Base-by-base conservation (phyloP, 1,139 yeast genomes). In the Eremothecium coryli region DNA sequence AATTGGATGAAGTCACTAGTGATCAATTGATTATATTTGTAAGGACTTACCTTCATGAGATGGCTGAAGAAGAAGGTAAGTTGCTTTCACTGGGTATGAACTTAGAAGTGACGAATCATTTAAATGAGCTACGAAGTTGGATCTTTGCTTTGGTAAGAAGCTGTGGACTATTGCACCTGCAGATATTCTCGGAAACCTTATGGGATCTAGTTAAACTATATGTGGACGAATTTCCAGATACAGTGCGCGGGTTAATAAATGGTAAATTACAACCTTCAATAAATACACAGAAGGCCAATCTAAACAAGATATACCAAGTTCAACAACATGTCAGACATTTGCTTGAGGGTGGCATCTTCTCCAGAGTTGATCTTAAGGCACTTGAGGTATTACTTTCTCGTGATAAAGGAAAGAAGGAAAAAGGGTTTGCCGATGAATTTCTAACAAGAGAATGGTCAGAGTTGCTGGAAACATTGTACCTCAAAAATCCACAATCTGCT, bases 71-170 rank as follows among this genome's bases (percentile, higher is more conserved):
- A 43, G 60, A 70, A 26, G 65, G 70, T 6, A 72, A 70, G 52
- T 66, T 79, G 4, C 68, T 79, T 33, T 75, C 85, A 1, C 57
- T 81, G 31, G 93, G 90, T 2, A 70, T 76, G 18, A 81, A 81
- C 48, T 76, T 79, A 4, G 84, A 77, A 37, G 81, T 81, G 26
- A 60, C 64, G 21, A 60, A 60, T 32, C 77, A 77, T 48, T 68
- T 76, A 24, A 61, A 62, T 9, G 39, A 53, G 2, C 54, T 81
- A 28, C 64, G 76, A 46, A 53, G 62, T 0, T 64, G 68, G 49
- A 71, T 79, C 2, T 72, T 78, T 38, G 67, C 65, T 26, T 60
- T 73, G 38, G 58, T 79, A 18, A 70, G 70, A 42, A 55, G 54
- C 24, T 66, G 69, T 44, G 79, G 84, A 31, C 53, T 76, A 22